A percentile compares a stretch with the other conserved stretches of the same genome.
phyloP scores from a whole-genome alignment of 345 rosid species.

The Gossypium turneri region DNA sequence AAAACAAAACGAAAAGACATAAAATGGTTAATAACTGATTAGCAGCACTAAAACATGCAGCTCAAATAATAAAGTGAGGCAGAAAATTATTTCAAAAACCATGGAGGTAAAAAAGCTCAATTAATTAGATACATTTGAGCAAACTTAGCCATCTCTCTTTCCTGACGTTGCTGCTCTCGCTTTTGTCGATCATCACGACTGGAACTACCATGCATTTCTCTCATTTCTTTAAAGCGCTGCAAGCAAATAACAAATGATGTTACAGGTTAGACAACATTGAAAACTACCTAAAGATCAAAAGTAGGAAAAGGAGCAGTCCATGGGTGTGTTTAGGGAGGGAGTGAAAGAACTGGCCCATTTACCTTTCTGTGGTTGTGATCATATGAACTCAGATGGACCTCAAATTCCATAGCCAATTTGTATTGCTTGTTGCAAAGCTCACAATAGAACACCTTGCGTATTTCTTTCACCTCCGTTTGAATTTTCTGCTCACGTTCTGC shows the following conservation, averaged over 20 bases:
- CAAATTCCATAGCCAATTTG: slow-evolving; percentile 94
- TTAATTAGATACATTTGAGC: slow-evolving; percentile 34
- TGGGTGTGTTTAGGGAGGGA: background rate
- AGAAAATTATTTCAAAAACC: background rate
- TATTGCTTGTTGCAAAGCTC: slow-evolving; percentile 98
- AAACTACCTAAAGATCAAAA: background rate
- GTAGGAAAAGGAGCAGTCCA: background rate
- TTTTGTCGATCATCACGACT: slow-evolving; percentile 92
- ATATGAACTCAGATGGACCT: slow-evolving; percentile 89
- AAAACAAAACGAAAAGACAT: background rate
- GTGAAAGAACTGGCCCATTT: background rate
- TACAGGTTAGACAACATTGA: background rate
- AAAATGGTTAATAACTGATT: background rate
- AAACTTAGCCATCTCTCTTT: slow-evolving; percentile 90
- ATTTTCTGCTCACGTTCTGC: slow-evolving; percentile 99
- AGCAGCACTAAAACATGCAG: background rate
- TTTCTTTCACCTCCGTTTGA: slow-evolving; percentile 92
- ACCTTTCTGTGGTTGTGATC: slow-evolving; percentile 99
- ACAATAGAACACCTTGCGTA: slow-evolving; percentile 81
- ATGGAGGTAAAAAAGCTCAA: background rate
- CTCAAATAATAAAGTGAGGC: background rate
- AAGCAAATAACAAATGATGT: slow-evolving; percentile 13
- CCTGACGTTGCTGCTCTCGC: slow-evolving; percentile 82
- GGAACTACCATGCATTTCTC: slow-evolving; percentile 79
- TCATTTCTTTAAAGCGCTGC: slow-evolving; percentile 97